Evolutionary conservation across 805 yeast species (phyloP).

Genomic region (Schwanniomyces pseudopolymorphus): DNA sequence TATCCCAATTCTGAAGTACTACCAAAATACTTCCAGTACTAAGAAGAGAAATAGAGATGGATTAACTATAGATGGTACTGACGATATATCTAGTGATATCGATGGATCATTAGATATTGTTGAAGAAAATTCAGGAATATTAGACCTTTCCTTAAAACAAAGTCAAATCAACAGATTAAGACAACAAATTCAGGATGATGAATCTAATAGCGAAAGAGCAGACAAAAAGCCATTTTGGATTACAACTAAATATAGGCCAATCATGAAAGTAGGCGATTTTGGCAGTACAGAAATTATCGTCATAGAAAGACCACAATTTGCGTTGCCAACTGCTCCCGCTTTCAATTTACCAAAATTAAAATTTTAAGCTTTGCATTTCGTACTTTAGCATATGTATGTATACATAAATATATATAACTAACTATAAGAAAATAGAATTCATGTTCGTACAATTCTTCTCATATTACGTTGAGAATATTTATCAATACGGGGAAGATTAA

Average conservation of each 20-base stretch:
- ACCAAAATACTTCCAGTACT: slow-evolving; percentile 21
- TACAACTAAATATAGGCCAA: slow-evolving; percentile 71
- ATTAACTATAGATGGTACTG: slow-evolving; percentile 29
- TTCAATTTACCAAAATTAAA: slow-evolving; percentile 59
- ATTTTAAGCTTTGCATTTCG: slow-evolving; percentile 28
- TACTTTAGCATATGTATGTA: slow-evolving; percentile 5
- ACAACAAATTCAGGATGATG: slow-evolving; percentile 41
- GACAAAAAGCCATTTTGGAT: slow-evolving; percentile 61
- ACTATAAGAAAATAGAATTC: not conserved
- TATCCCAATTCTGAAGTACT: slow-evolving; percentile 44
- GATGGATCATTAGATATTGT: slow-evolving; percentile 21
- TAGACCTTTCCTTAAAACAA: slow-evolving; percentile 29
- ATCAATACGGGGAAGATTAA: too few relatives aligned
- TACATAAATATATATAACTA: not conserved
- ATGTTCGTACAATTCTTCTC: not conserved
- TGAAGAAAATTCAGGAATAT: slow-evolving; percentile 25
- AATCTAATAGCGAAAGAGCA: slow-evolving; percentile 31
- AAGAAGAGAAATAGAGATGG: slow-evolving; percentile 48
- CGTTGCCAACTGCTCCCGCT: slow-evolving; percentile 59
- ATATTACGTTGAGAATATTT: too few relatives aligned
- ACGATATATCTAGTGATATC: slow-evolving; percentile 13
- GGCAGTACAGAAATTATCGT: slow-evolving; percentile 60
- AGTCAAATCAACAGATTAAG: slow-evolving; percentile 32
- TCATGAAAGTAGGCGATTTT: slow-evolving; percentile 60
- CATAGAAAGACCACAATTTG: slow-evolving; percentile 71